Evolutionary conservation across 208 protist species (phyloP).

Genomic region (Trypanosoma caninum): DNA sequence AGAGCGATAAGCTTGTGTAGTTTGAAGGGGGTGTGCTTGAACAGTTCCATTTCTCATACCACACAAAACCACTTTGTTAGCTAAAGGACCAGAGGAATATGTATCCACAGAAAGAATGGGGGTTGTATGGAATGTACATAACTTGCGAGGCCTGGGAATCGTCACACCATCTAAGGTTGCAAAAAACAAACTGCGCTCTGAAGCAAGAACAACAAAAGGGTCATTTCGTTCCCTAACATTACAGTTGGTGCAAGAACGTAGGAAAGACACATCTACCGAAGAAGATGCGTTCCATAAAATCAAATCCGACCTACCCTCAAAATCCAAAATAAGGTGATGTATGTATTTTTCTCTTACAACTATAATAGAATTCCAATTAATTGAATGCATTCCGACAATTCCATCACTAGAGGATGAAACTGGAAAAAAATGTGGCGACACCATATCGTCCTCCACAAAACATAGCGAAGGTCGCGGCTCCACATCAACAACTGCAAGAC

Average conservation of each 20-base stretch:
- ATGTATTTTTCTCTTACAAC: constrained; percentile 2
- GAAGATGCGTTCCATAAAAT: background rate
- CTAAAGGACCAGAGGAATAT: constrained; percentile 14
- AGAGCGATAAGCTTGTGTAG: background rate
- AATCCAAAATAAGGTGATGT: constrained; percentile 12
- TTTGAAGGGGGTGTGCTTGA: constrained; percentile 21
- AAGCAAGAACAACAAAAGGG: constrained; percentile 4
- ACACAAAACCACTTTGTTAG: constrained; percentile 21
- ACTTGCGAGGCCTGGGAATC: background rate
- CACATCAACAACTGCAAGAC: constrained; percentile 13
- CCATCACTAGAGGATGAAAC: background rate
- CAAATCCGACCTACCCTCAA: background rate
- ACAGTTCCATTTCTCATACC: constrained; percentile 63
- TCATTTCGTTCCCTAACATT: background rate
- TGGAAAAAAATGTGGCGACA: background rate
- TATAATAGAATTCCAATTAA: background rate
- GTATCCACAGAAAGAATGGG: constrained; percentile 19
- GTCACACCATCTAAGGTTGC: background rate
- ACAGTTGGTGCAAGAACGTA: constrained; percentile 2
- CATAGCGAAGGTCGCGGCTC: constrained; percentile 6
- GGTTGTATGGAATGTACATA: constrained; percentile 10
- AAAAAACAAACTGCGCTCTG: constrained; percentile 6
- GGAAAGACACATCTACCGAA: background rate
- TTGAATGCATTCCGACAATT: constrained; percentile 12
- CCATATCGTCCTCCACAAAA: constrained; percentile 18